Percentiles rank a stretch among this genome's conserved stretches.
Conservation (phyloP, 2,329 filamentous ascomycete species). For the Neospermospora avenae region DNA sequence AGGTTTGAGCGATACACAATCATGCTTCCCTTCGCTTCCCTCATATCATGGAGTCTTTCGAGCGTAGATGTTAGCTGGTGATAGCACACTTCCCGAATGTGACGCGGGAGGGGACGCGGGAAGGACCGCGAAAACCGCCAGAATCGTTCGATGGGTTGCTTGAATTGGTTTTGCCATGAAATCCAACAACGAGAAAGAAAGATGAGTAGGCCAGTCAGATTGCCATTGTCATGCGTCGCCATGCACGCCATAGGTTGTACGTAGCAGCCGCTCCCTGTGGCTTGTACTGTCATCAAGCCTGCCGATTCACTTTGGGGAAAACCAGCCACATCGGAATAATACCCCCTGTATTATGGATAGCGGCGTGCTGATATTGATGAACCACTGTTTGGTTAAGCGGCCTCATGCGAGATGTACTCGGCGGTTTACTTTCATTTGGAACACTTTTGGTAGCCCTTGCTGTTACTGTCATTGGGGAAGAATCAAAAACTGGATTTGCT, state of each 20-base stretch:
- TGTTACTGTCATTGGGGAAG: background rate
- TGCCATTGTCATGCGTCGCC: background rate
- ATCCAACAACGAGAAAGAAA: background rate
- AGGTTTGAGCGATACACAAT: background rate
- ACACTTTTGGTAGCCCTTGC: background rate
- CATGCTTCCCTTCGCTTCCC: background rate
- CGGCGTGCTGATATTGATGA: background rate
- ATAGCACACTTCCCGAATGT: background rate
- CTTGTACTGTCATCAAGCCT: background rate
- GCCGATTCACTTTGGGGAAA: background rate
- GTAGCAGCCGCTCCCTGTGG: background rate
- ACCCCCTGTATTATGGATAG: background rate
- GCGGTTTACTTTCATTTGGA: background rate
- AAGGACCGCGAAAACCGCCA: background rate
- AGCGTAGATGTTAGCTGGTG: background rate
- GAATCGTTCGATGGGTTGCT: background rate
- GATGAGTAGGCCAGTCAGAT: background rate
- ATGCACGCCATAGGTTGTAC: slow-evolving; percentile 2
- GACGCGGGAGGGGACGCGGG: background rate
- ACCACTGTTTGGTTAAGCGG: background rate
- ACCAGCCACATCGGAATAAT: background rate
- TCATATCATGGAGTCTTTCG: background rate
- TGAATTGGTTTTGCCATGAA: background rate
- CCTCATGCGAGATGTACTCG: background rate
- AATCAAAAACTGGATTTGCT: background rate